Base-by-base conservation (phyloP, 208 protist genomes). In the Eutreptiella sp. region DNA sequence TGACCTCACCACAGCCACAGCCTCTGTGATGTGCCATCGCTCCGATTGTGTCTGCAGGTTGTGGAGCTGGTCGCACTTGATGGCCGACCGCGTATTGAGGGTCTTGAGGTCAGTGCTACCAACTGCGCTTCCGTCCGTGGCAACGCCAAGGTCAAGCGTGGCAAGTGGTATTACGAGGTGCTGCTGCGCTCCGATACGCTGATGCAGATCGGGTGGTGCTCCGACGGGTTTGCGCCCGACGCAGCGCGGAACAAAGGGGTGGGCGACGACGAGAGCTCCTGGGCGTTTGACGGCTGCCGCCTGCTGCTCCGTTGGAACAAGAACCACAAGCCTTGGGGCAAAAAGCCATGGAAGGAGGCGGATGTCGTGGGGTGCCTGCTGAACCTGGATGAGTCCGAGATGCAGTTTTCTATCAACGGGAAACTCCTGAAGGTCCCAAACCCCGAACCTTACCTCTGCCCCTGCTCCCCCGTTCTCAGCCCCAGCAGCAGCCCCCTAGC, bases 81-180 rank as follows among this genome's bases (percentile, higher is more conserved):
- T 52, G 73, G 55, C 46, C 54, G 55, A 50, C 72, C 73, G 55
- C 65, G 59, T 45, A 41, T 82, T 2, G 62, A 68, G 3, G 62
- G 60, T 21, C 63, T 29, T 47, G 66, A 73, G 26, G 53, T 75
- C 29, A 59, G 72, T 38, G 66, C 70, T 0, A 80, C 80, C 3
- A 75, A 84, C n/a, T n/a, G n/a, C 1, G 79, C 77, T 33, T 60
- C 86, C 50, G 63, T 85, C 14, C 57, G 74, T 24, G 83, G 73
- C 45, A 85, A 55, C 31, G 86, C 88, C 19, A 68, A 60, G 27
- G 80, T 90, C 14, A 67, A 60, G 9, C 38, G 47, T 1, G 87
- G 87, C 2, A 54, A 71, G 35, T 92, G 87, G 87, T 92, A 92
- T 72, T 92, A 83, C 57, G 87, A 92, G 61, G 75, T 88, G 24